Evolutionary conservation across 768 basidiomycete species (phyloP).

Genomic region (Russula brevipes): DNA sequence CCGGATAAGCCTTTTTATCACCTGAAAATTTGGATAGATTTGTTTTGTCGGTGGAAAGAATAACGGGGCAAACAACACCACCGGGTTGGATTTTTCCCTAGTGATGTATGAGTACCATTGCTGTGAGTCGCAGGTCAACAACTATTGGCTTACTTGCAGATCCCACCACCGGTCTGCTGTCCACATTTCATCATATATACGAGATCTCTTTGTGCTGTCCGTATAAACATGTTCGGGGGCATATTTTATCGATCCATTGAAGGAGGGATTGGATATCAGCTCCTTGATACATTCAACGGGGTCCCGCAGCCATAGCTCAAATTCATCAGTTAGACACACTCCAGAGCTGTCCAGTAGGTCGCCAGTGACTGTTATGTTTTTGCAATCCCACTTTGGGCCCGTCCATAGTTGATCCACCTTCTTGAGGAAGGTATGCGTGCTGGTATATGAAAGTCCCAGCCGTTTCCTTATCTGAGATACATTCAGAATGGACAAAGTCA

Average conservation of each 20-base stretch:
- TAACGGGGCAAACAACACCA: not conserved
- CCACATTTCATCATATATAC: not conserved
- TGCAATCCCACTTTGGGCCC: no score
- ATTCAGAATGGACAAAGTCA: no score
- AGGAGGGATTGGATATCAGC: not conserved
- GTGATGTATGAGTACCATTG: not conserved
- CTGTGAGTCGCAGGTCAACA: no score
- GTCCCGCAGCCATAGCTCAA: not conserved
- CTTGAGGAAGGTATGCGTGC: no score
- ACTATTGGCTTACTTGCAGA: not conserved
- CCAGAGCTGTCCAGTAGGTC: no score
- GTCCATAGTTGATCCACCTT: no score
- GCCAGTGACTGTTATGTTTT: no score
- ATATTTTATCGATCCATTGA: not conserved
- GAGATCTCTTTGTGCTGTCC: not conserved
- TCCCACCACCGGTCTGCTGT: not conserved
- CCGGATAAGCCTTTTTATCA: slow-evolving; percentile 29
- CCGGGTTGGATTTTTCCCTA: not conserved
- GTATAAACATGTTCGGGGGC: not conserved
- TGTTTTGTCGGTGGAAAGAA: not conserved
- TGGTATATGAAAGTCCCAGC: no score
- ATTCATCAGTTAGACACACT: not conserved
- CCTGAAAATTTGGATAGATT: not conserved
- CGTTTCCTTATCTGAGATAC: no score
- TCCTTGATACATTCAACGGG: not conserved